phyloP scores from a whole-genome alignment of 2,329 filamentous ascomycete genomes.

The Calonectria multiphialidica region DNA sequence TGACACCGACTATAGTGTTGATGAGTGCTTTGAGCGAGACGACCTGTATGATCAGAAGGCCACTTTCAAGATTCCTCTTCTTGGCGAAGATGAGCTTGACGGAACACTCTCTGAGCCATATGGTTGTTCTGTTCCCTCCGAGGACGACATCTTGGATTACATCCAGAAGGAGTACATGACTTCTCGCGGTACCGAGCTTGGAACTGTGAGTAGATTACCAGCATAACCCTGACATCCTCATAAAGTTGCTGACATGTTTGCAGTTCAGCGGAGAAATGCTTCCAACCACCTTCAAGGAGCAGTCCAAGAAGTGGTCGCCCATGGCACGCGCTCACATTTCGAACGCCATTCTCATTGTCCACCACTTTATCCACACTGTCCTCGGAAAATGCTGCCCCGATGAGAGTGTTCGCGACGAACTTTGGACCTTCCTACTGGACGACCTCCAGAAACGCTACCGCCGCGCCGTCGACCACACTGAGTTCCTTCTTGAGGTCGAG shows the following conservation, averaged over 20 bases:
- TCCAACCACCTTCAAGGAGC: constrained; percentile 61
- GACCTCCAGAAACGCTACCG: constrained; percentile 59
- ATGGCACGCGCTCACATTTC: constrained; percentile 63
- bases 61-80: constrained; percentile 19
- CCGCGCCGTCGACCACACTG: constrained; percentile 59
- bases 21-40: background rate
- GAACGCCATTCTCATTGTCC: constrained; percentile 62
- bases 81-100: constrained; percentile 34
- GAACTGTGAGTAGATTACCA: constrained; percentile 53
- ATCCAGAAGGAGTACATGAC: constrained; percentile 53
- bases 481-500: constrained; percentile 59
- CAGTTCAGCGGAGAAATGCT: constrained; percentile 56
- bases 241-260: background rate
- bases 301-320: constrained; percentile 65
- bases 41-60: constrained; percentile 27
- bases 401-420: constrained; percentile 50
- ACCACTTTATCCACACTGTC: constrained; percentile 61
- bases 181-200: constrained; percentile 65
- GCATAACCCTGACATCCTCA: too few species aligned
- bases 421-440: constrained; percentile 60
- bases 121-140: constrained; percentile 18
- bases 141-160: constrained; percentile 50
- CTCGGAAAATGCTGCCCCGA: constrained; percentile 60
- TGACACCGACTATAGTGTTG: background rate
- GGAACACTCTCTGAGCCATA: constrained; percentile 43